Conservation (phyloP, 805 yeast genomes). For the Yamadazyma paraphyllophila region DNA sequence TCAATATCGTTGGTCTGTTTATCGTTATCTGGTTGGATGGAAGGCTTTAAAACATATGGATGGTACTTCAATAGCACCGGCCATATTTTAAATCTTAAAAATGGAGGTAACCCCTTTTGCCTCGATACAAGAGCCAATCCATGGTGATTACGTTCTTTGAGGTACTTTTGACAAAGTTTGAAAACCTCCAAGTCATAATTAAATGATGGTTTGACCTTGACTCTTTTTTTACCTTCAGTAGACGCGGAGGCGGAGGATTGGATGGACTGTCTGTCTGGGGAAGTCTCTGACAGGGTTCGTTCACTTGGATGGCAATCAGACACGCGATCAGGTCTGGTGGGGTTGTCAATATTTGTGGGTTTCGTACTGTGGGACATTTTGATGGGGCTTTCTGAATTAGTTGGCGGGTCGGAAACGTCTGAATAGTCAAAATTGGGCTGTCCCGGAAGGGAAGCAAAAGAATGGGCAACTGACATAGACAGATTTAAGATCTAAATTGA, state of each 20-base stretch:
- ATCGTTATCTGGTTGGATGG: conserved; percentile 58
- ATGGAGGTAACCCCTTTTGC: conserved; percentile 82
- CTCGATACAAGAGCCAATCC: conserved; percentile 80
- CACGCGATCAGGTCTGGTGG: background rate
- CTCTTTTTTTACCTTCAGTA: background rate
- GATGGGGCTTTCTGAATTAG: background rate
- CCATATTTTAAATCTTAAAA: conserved; percentile 77
- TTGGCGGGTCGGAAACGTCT: no score
- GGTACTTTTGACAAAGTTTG: conserved; percentile 52
- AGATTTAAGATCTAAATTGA: background rate
- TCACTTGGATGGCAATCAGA: background rate
- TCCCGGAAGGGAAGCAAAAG: no score
- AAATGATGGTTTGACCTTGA: conserved; percentile 22
- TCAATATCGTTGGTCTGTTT: conserved; percentile 3
- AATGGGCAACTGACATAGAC: background rate
- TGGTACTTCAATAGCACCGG: conserved; percentile 77
- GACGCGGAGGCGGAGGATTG: conserved; percentile 1
- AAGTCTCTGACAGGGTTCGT: background rate
- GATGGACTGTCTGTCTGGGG: conserved; percentile 5
- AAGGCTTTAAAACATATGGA: conserved; percentile 80
- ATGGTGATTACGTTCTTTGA: conserved; percentile 61
- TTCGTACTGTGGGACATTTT: background rate
- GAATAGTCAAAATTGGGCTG: no score
- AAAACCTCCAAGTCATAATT: conserved; percentile 46
- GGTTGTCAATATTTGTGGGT: no score